phyloP scores from a whole-genome alignment of 345 rosid species.

The Moricandia arvensis region DNA sequence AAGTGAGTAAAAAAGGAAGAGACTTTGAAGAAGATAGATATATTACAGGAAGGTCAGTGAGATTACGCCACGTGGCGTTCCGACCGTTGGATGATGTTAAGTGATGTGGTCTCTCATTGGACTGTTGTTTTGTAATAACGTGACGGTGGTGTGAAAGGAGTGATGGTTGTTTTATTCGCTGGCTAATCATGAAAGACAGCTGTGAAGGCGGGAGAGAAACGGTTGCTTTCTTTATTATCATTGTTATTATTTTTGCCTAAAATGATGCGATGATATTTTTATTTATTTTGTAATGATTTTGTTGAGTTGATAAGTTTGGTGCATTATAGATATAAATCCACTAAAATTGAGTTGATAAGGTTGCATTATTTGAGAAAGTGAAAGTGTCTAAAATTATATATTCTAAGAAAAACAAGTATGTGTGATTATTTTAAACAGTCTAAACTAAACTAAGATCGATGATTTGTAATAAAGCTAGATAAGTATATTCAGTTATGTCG shows the following conservation, averaged over 20 bases:
- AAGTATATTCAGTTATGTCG: neutral
- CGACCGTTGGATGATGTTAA: constrained; percentile 19
- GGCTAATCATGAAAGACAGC: constrained; percentile 36
- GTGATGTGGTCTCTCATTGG: constrained; percentile 19
- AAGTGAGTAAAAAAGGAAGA: neutral
- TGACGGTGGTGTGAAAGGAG: constrained; percentile 25
- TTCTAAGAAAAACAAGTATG: no score
- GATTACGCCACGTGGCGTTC: constrained; percentile 9
- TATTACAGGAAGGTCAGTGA: neutral
- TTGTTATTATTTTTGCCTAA: no score
- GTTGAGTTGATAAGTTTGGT: neutral
- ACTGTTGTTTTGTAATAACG: neutral
- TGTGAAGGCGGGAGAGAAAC: constrained; percentile 37
- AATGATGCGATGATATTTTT: neutral
- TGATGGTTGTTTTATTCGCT: neutral
- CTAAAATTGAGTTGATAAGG: no score
- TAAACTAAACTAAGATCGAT: no score
- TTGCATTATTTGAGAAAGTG: constrained; percentile 10
- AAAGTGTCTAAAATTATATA: neutral
- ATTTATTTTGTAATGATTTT: neutral
- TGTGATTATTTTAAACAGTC: no score
- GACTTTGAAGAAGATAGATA: neutral
- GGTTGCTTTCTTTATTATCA: constrained; percentile 13
- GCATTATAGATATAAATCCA: neutral
- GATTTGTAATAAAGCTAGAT: no score